Base-by-base conservation (phyloP, 176 grass and related monocot species). In the Tuctoria greenei region DNA sequence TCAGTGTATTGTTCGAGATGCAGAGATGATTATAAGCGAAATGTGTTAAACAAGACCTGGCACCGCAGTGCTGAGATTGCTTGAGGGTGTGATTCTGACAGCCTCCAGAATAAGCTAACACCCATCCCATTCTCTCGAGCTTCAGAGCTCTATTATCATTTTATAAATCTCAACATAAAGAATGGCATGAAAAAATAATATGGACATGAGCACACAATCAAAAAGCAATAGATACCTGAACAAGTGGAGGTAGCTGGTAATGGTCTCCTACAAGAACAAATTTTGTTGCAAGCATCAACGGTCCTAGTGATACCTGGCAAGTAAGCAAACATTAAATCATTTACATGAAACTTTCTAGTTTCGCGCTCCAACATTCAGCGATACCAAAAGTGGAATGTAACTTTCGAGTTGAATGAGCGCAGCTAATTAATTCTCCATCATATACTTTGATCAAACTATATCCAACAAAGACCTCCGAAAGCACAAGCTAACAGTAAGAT, bases 251-350 rank as follows among this genome's bases (percentile, higher is more conserved):
- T 81, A 98, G 91, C 67, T 94, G 95, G 71, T 98, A 98, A 84
- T 98, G 91, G 41, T 98, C 95, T 55, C 95, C 95, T 38, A 98
- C 95, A 72, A 98, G 82, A 79, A 98, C 95, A 84, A 98, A 94
- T 69, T 79, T 98, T 67, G 86, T 94, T 70, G 91, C 95, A 79
- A 98, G 76, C 91, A 92, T 94, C 64, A 98, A 74, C 60, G 95
- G 95, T 88, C 95, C 95, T 6, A 98, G 64, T 75, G 95, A 98
- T 49, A 98, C 91, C 95, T 98, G 45, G 54, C 36, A 21, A 79
- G 47, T 76, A 54, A 88, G 55, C 8, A 58, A 26, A 5, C 55
- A 26, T 25, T 6, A 63, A 44, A 75, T 31, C 44, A 69, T 64
- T 78, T 72, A 51, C 66, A 82, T 12, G 58, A 50, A 67, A 77